These are phyloP conservation scores for Fusarium tuaranense DNA, from an alignment of 2,329 filamentous ascomycete species.

Conservation along the genomic window DNA sequence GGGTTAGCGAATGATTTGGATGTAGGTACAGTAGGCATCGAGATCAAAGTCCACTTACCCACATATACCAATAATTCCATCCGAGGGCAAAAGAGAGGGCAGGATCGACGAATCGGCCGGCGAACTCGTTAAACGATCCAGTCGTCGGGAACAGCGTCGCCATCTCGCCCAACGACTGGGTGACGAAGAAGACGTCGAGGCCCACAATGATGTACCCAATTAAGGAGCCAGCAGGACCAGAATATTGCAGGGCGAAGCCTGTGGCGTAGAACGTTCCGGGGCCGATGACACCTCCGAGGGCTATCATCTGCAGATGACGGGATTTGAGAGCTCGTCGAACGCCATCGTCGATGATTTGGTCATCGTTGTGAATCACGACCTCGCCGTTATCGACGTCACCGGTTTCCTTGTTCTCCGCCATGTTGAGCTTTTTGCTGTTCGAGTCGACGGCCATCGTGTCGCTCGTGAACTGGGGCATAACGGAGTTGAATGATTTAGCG, in stretches of 20 bases:
- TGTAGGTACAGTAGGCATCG: not conserved
- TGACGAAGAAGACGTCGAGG: slow-evolving; percentile 54
- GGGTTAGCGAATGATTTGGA: not conserved
- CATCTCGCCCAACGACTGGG: slow-evolving; percentile 85
- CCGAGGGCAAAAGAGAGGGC: slow-evolving; percentile 82
- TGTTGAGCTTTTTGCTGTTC: not conserved
- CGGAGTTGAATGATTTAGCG: not conserved
- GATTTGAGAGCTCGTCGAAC: not conserved
- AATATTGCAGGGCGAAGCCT: slow-evolving; percentile 61
- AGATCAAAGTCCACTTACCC: not conserved
- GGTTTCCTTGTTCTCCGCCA: not conserved
- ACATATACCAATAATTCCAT: slow-evolving; percentile 57
- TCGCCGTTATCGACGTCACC: not conserved
- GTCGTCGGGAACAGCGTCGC: slow-evolving; percentile 81
- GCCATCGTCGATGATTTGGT: not conserved
- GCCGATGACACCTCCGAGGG: slow-evolving; percentile 65
- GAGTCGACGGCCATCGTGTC: not conserved
- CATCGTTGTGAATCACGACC: not conserved
- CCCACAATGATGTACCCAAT: slow-evolving; percentile 77
- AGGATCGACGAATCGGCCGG: slow-evolving; percentile 80
- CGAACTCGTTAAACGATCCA: slow-evolving; percentile 83
- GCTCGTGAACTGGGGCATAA: not conserved
- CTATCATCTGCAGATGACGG: not conserved
- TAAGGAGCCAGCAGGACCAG: slow-evolving; percentile 72
- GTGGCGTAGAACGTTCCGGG: slow-evolving; percentile 79